Base-by-base conservation (phyloP, 208 protist species). In the Zelonia costaricensis region DNA sequence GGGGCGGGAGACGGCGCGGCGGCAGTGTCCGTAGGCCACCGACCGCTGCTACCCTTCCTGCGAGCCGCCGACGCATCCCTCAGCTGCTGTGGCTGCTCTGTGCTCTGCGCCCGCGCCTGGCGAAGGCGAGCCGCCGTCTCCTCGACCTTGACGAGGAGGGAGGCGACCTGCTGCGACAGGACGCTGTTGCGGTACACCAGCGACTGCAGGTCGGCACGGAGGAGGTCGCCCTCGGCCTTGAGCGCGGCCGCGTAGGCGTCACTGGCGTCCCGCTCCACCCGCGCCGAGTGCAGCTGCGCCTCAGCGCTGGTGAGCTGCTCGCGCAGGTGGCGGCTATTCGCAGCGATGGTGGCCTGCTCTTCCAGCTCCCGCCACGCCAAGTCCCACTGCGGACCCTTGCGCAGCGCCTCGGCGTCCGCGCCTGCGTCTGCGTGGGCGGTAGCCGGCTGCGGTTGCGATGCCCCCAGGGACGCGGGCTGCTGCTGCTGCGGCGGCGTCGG, bases 141-240 rank as follows among this genome's bases (percentile, higher is more conserved):
- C 58, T 92, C 78, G 3, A 82, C 61, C 46, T 78, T 74, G 25
- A 83, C 79, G 6, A 92, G 57, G 20, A 92, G 65, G 6, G 86
- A 92, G 23, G 75, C 65, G 22, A 92, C 67, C 38, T 92, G 86
- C 60, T 92, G 83, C 0, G 80, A 77, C n/a, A 92, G 76, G 2
- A 92, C 80, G 27, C 54, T 52, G 67, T 90, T 92, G n/a, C 82
- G 80, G 49, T 80, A 92, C 18, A 64, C 62, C 65, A 92, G 46
- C 13, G 78, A 62, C 69, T 88, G 75, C 48, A 79, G 74, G 39
- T 92, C 86, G 8, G 51, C 52, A 3, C 80, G 73, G 12, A 90
- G 58, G 10, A 62, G 65, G n/a, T 70, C 65, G 44, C 78, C 68
- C 27, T 84, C 81, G 0, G 67, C 63, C 44, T 72, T 75, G 15